Conservation (phyloP, 257 asterid genomes). For the Cordia subcordata region DNA sequence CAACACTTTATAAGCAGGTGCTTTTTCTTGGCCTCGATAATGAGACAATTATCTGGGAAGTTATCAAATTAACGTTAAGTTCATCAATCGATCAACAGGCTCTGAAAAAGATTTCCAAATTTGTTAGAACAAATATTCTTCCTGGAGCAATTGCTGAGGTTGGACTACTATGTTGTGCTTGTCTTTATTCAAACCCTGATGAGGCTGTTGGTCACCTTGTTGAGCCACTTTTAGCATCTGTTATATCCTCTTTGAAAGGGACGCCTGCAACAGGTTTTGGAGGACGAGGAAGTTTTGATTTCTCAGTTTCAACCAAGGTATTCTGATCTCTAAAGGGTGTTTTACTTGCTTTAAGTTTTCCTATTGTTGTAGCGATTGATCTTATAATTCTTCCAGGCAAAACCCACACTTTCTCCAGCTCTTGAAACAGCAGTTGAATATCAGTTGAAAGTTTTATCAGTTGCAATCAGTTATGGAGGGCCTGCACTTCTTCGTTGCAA, state of each 20-base stretch:
- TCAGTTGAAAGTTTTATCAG: conserved; percentile 89
- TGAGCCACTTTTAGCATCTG: conserved; percentile 73
- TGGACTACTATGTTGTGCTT: conserved; percentile 97
- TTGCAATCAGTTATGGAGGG: conserved; percentile 93
- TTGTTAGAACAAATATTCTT: conserved; percentile 85
- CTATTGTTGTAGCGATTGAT: conserved; percentile 8
- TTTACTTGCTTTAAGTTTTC: conserved; percentile 15
- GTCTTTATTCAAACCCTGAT: conserved; percentile 85
- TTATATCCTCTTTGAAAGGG: conserved; percentile 63
- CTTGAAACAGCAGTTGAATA: conserved; percentile 79
- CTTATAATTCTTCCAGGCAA: conserved; percentile 50
- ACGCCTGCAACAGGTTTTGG: conserved; percentile 83
- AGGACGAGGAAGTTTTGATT: conserved; percentile 44
- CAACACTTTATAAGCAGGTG: conserved; percentile 87
- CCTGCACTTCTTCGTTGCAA: conserved; percentile 67
- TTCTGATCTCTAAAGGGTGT: conserved; percentile 22
- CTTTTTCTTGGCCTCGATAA: conserved; percentile 7
- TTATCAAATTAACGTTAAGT: conserved; percentile 11
- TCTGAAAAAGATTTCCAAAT: conserved; percentile 79
- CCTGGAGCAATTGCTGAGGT: conserved; percentile 99
- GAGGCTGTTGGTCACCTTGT: conserved; percentile 81
- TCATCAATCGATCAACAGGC: conserved; percentile 46
- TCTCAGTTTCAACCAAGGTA: conserved; percentile 66
- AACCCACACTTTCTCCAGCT: conserved; percentile 78
- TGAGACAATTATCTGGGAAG: neutral